Conservation (phyloP, 768 basidiomycete genomes). For the Mycena capillaripes region DNA sequence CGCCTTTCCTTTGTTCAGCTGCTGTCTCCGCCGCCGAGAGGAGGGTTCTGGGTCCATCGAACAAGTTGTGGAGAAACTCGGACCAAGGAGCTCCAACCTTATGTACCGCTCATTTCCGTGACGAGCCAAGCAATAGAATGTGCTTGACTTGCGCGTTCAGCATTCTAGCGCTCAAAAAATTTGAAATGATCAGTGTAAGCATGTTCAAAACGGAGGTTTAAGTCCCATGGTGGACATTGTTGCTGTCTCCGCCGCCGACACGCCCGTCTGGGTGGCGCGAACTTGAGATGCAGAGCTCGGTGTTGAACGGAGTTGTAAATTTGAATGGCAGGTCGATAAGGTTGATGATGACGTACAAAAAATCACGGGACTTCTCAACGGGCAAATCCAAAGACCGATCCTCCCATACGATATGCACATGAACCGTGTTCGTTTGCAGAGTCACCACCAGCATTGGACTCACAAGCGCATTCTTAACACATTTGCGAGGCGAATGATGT, state of each 20-base stretch:
- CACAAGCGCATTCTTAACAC: no score
- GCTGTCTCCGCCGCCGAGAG: not conserved
- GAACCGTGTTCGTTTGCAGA: no score
- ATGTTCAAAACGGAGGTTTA: conserved; percentile 4
- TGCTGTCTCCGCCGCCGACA: not conserved
- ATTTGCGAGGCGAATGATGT: no score
- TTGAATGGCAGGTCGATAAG: no score
- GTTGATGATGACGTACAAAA: no score
- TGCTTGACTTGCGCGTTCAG: conserved; percentile 6
- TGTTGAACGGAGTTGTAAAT: no score
- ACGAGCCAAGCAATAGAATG: conserved; percentile 10
- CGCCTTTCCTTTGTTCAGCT: conserved; percentile 25
- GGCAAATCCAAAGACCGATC: no score
- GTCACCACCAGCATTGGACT: no score
- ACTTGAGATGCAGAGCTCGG: not conserved
- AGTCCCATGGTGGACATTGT: conserved; percentile 1
- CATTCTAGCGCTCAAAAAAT: no score
- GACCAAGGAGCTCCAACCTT: conserved; percentile 1
- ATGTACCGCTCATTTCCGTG: conserved; percentile 15
- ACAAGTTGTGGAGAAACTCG: not conserved
- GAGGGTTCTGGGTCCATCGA: conserved; percentile 10
- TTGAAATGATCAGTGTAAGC: no score
- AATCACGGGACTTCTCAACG: no score
- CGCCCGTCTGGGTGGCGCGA: not conserved
- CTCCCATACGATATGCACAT: no score